phyloP scores from a whole-genome alignment of 169 alveolate species.

The Cardiosporidium cionae region DNA sequence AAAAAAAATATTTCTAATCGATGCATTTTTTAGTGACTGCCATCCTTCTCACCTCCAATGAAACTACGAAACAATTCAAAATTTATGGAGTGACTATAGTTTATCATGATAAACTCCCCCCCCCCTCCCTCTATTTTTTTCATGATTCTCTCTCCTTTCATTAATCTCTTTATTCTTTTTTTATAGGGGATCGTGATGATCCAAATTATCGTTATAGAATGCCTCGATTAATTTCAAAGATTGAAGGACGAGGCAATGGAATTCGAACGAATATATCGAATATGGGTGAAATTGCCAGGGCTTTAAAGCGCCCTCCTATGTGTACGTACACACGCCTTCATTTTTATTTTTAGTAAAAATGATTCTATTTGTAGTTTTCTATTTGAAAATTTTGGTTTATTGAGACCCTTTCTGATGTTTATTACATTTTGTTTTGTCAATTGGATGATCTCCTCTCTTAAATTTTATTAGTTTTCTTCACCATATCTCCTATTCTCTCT shows the following conservation, averaged over 20 bases:
- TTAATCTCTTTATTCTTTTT: not conserved
- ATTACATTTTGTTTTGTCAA: not conserved
- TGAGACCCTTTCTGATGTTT: too few relatives aligned
- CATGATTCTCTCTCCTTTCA: too few relatives aligned
- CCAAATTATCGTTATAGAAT: conserved; percentile 49
- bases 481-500: not conserved
- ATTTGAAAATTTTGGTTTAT: too few relatives aligned
- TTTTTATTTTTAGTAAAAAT: not conserved
- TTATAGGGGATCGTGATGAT: conserved; percentile 29
- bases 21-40: too few relatives aligned
- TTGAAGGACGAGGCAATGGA: conserved; percentile 54
- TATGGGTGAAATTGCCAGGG: conserved; percentile 93
- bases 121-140: too few relatives aligned
- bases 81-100: too few relatives aligned
- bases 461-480: not conserved
- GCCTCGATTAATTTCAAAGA: conserved; percentile 46
- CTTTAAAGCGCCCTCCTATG: conserved; percentile 76
- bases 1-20: too few relatives aligned
- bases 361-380: not conserved
- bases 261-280: conserved; percentile 92
- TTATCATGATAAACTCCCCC: too few relatives aligned
- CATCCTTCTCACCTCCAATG: too few relatives aligned
- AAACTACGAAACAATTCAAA: too few relatives aligned
- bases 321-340: conserved; percentile 13
- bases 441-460: not conserved